Evolutionary conservation across 495 filamentous ascomycete species (phyloP).

Genomic region (Talaromyces wortmannii): DNA sequence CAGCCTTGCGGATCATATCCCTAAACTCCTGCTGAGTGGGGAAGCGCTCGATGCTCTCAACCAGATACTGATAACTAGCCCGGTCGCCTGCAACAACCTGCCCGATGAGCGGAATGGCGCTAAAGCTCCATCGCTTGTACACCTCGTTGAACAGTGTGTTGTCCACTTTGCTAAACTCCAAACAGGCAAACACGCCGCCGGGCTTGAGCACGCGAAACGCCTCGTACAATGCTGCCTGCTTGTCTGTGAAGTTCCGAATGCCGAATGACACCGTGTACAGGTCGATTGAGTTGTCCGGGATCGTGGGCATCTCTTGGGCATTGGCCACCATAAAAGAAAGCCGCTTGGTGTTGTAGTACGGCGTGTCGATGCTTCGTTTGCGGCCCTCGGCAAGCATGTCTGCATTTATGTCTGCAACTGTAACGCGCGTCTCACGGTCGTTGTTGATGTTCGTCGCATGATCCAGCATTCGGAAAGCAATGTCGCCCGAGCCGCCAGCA

Average conservation of each 20-base stretch:
- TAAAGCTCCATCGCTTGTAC: constrained; percentile 95
- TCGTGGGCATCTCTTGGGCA: constrained; percentile 67
- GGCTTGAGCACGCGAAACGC: constrained; percentile 86
- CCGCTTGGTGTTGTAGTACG: constrained; percentile 49
- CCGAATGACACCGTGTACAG: constrained; percentile 98
- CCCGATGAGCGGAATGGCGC: constrained; percentile 88
- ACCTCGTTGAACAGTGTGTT: constrained; percentile 69
- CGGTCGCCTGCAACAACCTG: constrained; percentile 92
- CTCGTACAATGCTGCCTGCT: constrained; percentile 69
- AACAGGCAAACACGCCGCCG: constrained; percentile 91
- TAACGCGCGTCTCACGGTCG: constrained; percentile 73
- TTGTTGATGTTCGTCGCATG: constrained; percentile 76
- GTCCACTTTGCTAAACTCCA: constrained; percentile 86
- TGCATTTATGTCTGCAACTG: constrained; percentile 90
- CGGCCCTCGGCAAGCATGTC: constrained; percentile 86
- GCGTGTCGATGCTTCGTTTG: constrained; percentile 58
- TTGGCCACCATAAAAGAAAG: constrained; percentile 85
- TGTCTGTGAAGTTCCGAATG: constrained; percentile 92
- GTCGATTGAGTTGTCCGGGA: constrained; percentile 63
- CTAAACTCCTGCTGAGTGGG: constrained; percentile 78
- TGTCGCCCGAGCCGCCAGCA: constrained; percentile 94
- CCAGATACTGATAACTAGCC: constrained; percentile 96
- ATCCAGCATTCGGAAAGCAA: constrained; percentile 94
- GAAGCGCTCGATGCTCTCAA: constrained; percentile 95
- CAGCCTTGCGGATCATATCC: constrained; percentile 81